Evolutionary conservation across 306 rosid genomes (phyloP), one percentile per base, ranked within the genome.

Genomic region (Trifolium dubium): DNA sequence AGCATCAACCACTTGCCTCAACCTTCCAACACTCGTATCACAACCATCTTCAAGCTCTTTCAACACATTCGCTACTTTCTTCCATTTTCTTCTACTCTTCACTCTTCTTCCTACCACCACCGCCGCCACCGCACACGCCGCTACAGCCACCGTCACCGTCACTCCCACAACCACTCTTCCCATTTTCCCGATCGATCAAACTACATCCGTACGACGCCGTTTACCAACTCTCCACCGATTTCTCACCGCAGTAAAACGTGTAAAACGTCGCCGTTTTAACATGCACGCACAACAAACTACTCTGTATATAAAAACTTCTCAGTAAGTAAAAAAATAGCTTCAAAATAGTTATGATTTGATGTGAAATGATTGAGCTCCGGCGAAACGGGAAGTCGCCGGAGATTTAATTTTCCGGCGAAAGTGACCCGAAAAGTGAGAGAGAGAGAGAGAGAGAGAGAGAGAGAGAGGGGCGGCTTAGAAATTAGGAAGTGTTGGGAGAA

Each of bases 1-100:
- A 30, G 98, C 98, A 81, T 90, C 97, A 43, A 90, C 96, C 73
- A 93, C 98, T 47, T 93, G 97, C 76, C 67, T 88, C 77, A 93
- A 44, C 85, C 92, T 89, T 44, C 79, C 90, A 44, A 87, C 89
- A 6, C 84, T 74, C 3, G 97, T 87, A 3, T 88, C 93, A 9
- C 97, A 89, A 14, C 83, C 89, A 60, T 83, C 88, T 13, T 93
- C 98, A 1, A 93, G 69, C 77, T 93, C 98, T 63, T 73, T 82
- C 83, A 90, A 44, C 77, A 90, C 89, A 51, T 83, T 86, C 37
- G 86, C 78, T 58, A 90, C 89, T 72, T 81, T 89, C 79, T 70
- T 76, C 98, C 98, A 93, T 80, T 93, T 90, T 70, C 87, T 78
- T 70, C 91, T 77, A 13, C 97, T 83, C 86, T 55, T 86, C 69